Evolutionary conservation across 345 rosid species (phyloP).

Genomic region (Hibiscus tridactylites): DNA sequence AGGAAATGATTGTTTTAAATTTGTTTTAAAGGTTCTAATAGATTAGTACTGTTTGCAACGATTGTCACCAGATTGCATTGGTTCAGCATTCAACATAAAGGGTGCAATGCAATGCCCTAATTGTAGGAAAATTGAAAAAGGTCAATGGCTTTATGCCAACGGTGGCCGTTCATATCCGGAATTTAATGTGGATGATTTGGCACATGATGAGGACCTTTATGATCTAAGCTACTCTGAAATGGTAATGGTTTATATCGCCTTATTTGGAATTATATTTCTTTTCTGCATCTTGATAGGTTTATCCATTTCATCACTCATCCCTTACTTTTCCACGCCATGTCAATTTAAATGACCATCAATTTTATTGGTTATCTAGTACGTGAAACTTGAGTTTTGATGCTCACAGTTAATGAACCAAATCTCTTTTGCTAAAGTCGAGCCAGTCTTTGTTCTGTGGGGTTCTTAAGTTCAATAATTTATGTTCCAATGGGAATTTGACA

Average conservation of each 20-base stretch:
- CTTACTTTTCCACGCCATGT: not conserved
- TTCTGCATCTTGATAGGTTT: not conserved
- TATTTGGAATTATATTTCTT: not conserved
- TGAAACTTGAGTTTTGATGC: not conserved
- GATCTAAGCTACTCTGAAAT: conserved; percentile 76
- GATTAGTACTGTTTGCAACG: conserved; percentile 8
- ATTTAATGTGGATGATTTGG: conserved; percentile 79
- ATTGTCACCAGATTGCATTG: conserved; percentile 72
- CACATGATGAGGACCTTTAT: conserved; percentile 83
- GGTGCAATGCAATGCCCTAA: conserved; percentile 99
- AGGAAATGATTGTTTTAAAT: not conserved
- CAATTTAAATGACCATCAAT: not conserved
- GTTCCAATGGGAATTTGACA: not conserved
- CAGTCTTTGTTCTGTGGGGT: not conserved
- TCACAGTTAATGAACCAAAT: not conserved
- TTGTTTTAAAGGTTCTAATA: not conserved
- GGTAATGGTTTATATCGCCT: conserved; percentile 35
- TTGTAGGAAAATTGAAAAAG: conserved; percentile 94
- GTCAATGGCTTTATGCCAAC: conserved; percentile 94
- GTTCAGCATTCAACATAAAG: conserved; percentile 93
- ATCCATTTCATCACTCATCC: not conserved
- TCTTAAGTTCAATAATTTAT: not conserved
- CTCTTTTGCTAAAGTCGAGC: not conserved
- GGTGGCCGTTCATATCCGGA: conserved; percentile 73
- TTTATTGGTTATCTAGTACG: not conserved